Evolutionary conservation across 495 filamentous ascomycete species (phyloP), one percentile per base, ranked within the genome.

Genomic region (Annulohypoxylon nitens): DNA sequence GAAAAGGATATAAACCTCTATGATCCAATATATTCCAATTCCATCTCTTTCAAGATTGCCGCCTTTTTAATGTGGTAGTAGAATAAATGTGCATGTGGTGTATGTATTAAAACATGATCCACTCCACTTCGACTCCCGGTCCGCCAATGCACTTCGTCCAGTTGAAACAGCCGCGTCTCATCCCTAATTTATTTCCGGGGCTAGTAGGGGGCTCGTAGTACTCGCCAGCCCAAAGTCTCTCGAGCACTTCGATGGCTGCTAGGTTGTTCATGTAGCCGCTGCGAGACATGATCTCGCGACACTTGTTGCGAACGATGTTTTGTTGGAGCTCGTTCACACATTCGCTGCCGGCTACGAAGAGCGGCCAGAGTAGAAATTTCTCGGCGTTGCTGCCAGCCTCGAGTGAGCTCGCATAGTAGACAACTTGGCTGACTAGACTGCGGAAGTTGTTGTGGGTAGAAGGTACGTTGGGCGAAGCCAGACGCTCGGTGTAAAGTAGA

Each of bases 201-300:
- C 61, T 78, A 75, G 68, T 80, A 71, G 16, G 80, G 80, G 62
- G 84, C 80, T 78, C 87, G 82, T 78, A 82, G 61, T 78, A 82
- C 65, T 85, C 88, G 63, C 76, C 84, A 55, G 75, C 84, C 95
- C 95, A 98, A 51, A 97, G 88, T 74, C 88, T 88, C 82, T 98
- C 95, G 71, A 98, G 76, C 0, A 97, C 88, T 74, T 95, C 92
- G 58, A 98, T 84, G 18, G 93, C 93, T 6, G 91, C 91, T 20
- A 97, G 84, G 74, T 97, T 97, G 78, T 98, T 98, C 82, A 92
- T 92, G 78, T 98, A 97, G 12, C 94, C 95, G 48, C 91, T 93
- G 75, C 95, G 92, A 25, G 89, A 87, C 83, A 93, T 93, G 74
- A 97, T 94, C 78, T 95, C 93, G 43, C 90, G 83, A 83, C 94